Conservation (phyloP, 2,329 filamentous ascomycete genomes). For the Drechslerella dactyloides region DNA sequence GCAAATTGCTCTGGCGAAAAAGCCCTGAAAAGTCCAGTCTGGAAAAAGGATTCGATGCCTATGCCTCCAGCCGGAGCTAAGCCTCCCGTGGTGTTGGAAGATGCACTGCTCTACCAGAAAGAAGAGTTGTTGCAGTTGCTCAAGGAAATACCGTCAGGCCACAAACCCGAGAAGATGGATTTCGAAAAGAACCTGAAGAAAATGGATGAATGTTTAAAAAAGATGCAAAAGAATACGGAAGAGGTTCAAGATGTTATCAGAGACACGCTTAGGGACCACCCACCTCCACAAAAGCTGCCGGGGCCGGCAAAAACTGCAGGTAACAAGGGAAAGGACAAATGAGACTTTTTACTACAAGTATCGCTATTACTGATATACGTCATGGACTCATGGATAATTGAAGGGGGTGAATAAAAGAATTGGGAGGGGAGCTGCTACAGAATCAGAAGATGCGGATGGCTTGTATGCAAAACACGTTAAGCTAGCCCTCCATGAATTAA, state of each 20-base stretch:
- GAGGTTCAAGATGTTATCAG: conserved; percentile 13
- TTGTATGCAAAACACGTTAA: too few species aligned
- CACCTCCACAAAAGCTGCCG: neutral
- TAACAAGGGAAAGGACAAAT: neutral
- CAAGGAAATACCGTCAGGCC: conserved; percentile 18
- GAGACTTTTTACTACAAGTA: neutral
- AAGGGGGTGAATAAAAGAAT: too few species aligned
- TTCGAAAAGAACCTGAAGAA: conserved; percentile 22
- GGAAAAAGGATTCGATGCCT: too few species aligned
- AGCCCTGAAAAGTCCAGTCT: neutral
- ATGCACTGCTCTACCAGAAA: conserved; percentile 19
- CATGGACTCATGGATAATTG: neutral
- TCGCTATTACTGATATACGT: neutral
- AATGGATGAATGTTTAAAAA: conserved; percentile 25
- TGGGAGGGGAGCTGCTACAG: too few species aligned
- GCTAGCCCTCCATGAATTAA: too few species aligned
- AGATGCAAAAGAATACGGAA: conserved; percentile 15
- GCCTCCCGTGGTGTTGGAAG: neutral
- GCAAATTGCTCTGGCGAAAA: too few species aligned
- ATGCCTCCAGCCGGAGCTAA: neutral
- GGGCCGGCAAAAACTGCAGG: neutral
- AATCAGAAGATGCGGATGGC: too few species aligned
- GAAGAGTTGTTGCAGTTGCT: conserved; percentile 21
- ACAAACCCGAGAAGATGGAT: conserved; percentile 14
- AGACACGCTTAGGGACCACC: conserved; percentile 21